Evolutionary conservation across 106 monocot species (phyloP), one percentile per base, ranked within the genome.

Genomic region (Ottelia alismoides): DNA sequence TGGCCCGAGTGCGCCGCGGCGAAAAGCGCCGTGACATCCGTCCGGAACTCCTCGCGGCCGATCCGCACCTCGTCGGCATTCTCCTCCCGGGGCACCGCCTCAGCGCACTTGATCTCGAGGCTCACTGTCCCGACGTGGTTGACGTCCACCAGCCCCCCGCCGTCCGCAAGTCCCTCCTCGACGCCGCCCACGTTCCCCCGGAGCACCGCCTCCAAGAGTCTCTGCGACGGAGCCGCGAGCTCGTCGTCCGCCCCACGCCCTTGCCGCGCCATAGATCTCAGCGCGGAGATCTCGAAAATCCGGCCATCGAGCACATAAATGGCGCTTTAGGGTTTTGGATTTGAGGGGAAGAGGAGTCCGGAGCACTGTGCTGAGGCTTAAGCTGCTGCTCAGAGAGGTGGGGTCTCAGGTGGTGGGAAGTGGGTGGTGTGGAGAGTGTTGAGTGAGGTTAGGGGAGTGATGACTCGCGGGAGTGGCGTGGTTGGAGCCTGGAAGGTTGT

Each of bases 131-230:
- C 76, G 28, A 70, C 31, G 52, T 71, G 57, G 65, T 77, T 76
- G 55, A 76, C 69, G 16, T 82, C 76, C 45, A 49, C 62, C 54
- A 27, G 55, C 9, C 22, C 22, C 0, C 20, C 31, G 5, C 47
- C 18, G 10, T 21, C 7, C 40, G 10, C 10, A 7, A 69, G 61
- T 56, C 56, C 51, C 50, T 56, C 76, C 32, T 64, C 65, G 26
- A 76, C 69, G 11, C 21, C 51, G 56, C 9, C 66, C 60, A 50
- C 44, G 25, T 82, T 61, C 25, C 81, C 76, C 2, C 49, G 47
- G 55, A 76, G 50, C 11, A 65, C 72, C 17, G 70, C 72, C 61
- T 82, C 73, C 44, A 82, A 69, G 52, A 76, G 65, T 51, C 62
- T 45, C 64, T 69, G 76, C 25, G 69, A 69, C 23, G 69, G 51